phyloP scores from a whole-genome alignment of 139 green algal species.

The Axilococcus clingmanii region DNA sequence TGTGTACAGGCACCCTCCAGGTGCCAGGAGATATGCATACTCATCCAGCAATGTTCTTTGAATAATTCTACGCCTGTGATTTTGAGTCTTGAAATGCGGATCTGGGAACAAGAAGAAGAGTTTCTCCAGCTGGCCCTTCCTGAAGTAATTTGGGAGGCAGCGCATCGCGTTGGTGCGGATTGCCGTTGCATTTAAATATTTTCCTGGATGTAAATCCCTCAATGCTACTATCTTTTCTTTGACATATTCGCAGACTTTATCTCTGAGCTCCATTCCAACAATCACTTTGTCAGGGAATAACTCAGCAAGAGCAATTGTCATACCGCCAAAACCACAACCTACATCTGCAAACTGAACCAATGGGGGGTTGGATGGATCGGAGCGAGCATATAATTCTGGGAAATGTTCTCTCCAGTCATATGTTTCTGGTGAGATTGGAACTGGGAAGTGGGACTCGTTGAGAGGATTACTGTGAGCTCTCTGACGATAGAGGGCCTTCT shows the following conservation, averaged over 20 bases:
- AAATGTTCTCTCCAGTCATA: slow-evolving; percentile 54
- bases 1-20: slow-evolving; percentile 81
- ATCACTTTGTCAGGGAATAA: slow-evolving; percentile 86
- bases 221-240: slow-evolving; percentile 71
- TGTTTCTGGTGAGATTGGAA: slow-evolving; percentile 46
- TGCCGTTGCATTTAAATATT: slow-evolving; percentile 63
- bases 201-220: slow-evolving; percentile 44
- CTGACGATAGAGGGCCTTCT: slow-evolving; percentile 81
- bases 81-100: slow-evolving; percentile 79
- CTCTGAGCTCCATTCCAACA: slow-evolving; percentile 92
- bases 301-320: slow-evolving; percentile 74
- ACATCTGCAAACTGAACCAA: slow-evolving; percentile 75
- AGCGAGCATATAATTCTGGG: slow-evolving; percentile 15
- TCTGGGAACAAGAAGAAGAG: slow-evolving; percentile 99
- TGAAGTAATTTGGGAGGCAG: slow-evolving; percentile 91
- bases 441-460: slow-evolving; percentile 64
- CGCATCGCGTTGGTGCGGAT: slow-evolving; percentile 93
- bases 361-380: not conserved
- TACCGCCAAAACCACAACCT: slow-evolving; percentile 95
- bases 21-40: slow-evolving; percentile 84
- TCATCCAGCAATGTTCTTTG: slow-evolving; percentile 74
- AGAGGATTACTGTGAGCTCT: slow-evolving; percentile 95
- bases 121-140: slow-evolving; percentile 88
- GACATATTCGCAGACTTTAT: slow-evolving; percentile 91
- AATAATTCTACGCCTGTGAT: slow-evolving; percentile 85